A percentile compares a stretch with the other conserved stretches of the same genome.
Conservation (phyloP, 1,284 basidiomycete species). For the Moesziomyces sp. region DNA sequence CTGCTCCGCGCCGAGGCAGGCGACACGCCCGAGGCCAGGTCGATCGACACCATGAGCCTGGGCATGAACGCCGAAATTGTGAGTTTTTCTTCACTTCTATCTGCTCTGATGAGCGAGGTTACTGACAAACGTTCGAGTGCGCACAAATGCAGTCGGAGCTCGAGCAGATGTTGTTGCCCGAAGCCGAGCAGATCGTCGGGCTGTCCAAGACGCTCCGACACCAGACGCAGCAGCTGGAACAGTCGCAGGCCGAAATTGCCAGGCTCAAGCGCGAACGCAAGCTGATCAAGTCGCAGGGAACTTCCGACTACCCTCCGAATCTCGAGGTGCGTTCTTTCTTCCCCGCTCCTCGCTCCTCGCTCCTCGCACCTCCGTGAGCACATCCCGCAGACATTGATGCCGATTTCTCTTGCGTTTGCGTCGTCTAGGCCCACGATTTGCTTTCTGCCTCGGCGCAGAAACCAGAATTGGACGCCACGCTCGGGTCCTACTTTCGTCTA, state of each 20-base stretch:
- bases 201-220: constrained; percentile 27
- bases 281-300: constrained; percentile 14
- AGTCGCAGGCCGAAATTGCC: constrained; percentile 7
- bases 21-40: background rate
- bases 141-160: constrained; percentile 9
- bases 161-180: constrained; percentile 41
- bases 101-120: background rate
- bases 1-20: constrained; percentile 13
- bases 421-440: constrained; percentile 5
- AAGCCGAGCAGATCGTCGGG: constrained; percentile 49
- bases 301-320: constrained; percentile 26
- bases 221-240: constrained; percentile 25
- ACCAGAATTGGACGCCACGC: constrained; percentile 8
- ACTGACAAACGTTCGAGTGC: background rate
- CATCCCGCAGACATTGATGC: background rate
- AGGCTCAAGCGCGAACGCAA: constrained; percentile 30
- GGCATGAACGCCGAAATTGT: constrained; percentile 44
- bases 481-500: constrained; percentile 12
- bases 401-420: too few relatives aligned
- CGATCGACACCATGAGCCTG: constrained; percentile 11
- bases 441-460: constrained; percentile 19
- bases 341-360: too few relatives aligned
- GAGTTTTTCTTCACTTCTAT: constrained; percentile 3
- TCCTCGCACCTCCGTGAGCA: too few relatives aligned
- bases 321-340: constrained; percentile 11